Evolutionary conservation across 495 filamentous ascomycete genomes (phyloP), one percentile per base, ranked within the genome.

Genomic region (Tricharina praecox): DNA sequence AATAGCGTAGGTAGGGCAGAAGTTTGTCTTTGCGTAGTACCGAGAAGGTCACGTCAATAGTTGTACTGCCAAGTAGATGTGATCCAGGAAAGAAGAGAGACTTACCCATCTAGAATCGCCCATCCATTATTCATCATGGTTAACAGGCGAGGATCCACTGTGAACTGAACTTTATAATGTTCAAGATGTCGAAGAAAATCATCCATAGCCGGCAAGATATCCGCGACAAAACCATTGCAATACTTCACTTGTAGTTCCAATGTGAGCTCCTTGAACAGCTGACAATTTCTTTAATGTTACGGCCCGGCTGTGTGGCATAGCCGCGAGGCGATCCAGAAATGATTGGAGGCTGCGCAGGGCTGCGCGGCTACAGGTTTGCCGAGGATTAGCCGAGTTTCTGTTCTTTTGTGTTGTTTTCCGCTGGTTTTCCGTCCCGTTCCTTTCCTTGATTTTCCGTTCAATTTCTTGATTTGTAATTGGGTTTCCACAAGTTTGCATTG

Each of bases 181-280:
- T 43, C 10, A 2, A 43, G 26, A 41, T 23, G 10, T 5, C 8
- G 11, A 1, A 23, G 13, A 15, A 34, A 9, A 21, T 45, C 24
- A 19, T 34, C 48, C 48, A 50, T 50, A 1, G n/a, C 19, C 11
- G 23, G 24, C 15, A 23, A 50, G 3, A 53, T 49, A 2, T 53
- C 25, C 7, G 37, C 32, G 3, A 53, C 8, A 3, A 23, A 23
- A 16, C 47, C 47, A 37, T 20, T 36, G 23, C 37, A 35, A n/a
- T 32, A 18, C 11, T 16, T 37, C 9, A 0, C 26, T 23, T 53
- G 37, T 1, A 53, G 24, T 8, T 43, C 19, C 13, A 53, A 50
- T 5, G 28, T 18, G 11, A 53, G 28, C 18, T 48, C 19, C 9
- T 24, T 47, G 7, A 56, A 33, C 23, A 18, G 37, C 35, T 9